These are phyloP conservation scores for Penicillium cosmopolitanum DNA, from an alignment of 495 filamentous ascomycete genomes.

Conservation along the genomic window DNA sequence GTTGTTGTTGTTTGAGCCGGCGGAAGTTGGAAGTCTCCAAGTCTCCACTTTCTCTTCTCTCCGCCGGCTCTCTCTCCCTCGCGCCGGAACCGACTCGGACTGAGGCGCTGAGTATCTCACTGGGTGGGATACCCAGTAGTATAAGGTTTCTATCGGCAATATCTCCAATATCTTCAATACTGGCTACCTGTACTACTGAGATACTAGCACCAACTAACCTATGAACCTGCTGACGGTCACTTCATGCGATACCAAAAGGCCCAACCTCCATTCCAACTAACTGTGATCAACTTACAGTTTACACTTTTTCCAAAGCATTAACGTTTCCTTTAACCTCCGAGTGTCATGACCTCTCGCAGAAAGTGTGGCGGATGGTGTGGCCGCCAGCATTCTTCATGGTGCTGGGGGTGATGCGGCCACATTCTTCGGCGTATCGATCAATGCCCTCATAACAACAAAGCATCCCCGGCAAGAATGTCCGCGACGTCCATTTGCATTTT, in stretches of 20 bases:
- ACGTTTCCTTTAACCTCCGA: not conserved
- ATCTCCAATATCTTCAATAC: no score
- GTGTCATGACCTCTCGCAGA: constrained; percentile 12
- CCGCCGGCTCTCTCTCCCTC: not conserved
- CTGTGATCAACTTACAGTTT: not conserved
- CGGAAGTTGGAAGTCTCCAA: not conserved
- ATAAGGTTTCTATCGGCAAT: no score
- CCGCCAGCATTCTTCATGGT: constrained; percentile 40
- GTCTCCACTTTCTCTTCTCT: not conserved
- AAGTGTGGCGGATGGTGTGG: constrained; percentile 25
- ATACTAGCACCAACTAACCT: no score
- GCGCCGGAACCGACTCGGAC: no score
- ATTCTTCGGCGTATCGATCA: constrained; percentile 35
- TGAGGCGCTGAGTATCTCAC: no score
- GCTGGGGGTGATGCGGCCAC: constrained; percentile 35
- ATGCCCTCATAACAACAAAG: constrained; percentile 43
- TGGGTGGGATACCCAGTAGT: no score
- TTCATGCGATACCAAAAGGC: not conserved
- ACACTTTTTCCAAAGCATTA: not conserved
- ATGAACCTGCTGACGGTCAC: not conserved
- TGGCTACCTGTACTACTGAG: no score
- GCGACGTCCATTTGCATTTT: constrained; percentile 10
- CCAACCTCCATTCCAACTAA: constrained; percentile 3
- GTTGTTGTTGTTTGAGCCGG: not conserved
- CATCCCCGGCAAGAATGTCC: constrained; percentile 18